Base-by-base conservation (phyloP, 352 stramenopile genomes). In the Globisporangium spinosum region DNA sequence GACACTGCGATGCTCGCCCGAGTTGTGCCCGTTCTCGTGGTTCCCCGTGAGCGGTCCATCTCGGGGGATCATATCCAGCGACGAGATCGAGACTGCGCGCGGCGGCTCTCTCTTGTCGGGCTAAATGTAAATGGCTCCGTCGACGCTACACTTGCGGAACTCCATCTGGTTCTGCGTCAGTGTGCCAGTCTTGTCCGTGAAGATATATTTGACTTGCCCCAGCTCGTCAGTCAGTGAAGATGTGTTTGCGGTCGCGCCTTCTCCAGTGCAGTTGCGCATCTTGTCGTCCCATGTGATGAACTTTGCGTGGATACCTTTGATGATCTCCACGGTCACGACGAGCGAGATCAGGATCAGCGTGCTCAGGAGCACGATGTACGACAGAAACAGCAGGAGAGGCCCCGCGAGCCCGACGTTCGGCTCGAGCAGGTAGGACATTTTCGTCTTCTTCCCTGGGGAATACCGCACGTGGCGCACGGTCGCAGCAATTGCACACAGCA, bases 151-250 rank as follows among this genome's bases (percentile, higher is more conserved):
- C 63, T 95, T 93, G 45, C 98, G 97, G 69, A 99, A 99, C 57
- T 94, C 87, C 95, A 98, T 98, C 53, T 91, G 80, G 70, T 98
- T 98, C 63, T 93, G 80, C 17, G 95, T 98, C 54, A 98, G 70
- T 29, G 95, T 98, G 7, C 95, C 95, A 2, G 95, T 98, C 71
- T 98, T 98, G 74, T 98, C 95, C 0, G 81, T 98, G 70, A 98
- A 98, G 69, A 98, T 87, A 58, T 94, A 96, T 62, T 87, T 88
- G 27, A 98, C 85, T 75, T 98, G 93, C 0, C 94, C 94, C 0
- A 98, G 78, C 61, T 98, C 92, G 57, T 98, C 93, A 1, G 89
- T 97, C 7, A 98, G 79, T n/a, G 87, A 92, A 7, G 89, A 89
- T 0, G 89, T 98, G 53, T 97, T 94, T 0, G 87, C 95, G 40